Conservation (phyloP, 805 yeast species). For the Komagataella pastoris region DNA sequence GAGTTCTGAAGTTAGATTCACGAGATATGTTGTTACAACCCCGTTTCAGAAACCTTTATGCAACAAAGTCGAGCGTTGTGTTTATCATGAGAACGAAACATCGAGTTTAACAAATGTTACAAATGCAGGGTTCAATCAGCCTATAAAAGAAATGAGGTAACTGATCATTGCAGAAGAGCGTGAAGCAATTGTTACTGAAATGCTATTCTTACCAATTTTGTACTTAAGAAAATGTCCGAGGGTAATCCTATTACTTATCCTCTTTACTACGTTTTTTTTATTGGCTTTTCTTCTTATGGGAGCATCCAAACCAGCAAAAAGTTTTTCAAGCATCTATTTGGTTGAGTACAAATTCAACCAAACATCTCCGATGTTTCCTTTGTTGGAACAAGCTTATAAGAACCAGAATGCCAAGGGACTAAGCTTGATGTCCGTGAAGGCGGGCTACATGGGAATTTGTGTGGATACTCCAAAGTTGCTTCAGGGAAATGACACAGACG, state of each 20-base stretch:
- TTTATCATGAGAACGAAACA: neutral
- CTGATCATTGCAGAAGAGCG: neutral
- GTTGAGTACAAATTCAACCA: slow-evolving; percentile 34
- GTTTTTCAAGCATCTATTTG: slow-evolving; percentile 36
- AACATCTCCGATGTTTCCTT: slow-evolving; percentile 26
- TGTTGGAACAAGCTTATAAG: slow-evolving; percentile 24
- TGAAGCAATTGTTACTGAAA: neutral
- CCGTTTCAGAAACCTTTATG: neutral
- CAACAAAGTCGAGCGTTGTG: neutral
- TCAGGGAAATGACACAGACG: neutral
- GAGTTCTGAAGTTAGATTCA: no score
- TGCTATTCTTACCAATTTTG: neutral
- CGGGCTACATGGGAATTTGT: slow-evolving; percentile 49
- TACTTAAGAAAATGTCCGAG: slow-evolving; percentile 22
- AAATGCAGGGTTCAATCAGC: neutral
- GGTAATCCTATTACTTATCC: slow-evolving; percentile 22
- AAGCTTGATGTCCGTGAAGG: slow-evolving; percentile 27
- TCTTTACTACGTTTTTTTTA: slow-evolving; percentile 35
- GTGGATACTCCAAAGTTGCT: slow-evolving; percentile 12
- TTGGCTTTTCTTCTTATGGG: slow-evolving; percentile 45
- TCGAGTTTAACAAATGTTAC: neutral
- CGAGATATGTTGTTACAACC: neutral
- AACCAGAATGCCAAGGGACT: slow-evolving; percentile 19
- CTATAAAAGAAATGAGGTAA: neutral
- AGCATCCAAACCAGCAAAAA: slow-evolving; percentile 24